phyloP scores from a whole-genome alignment of 257 asterid genomes.

The Scutellaria baicalensis region DNA sequence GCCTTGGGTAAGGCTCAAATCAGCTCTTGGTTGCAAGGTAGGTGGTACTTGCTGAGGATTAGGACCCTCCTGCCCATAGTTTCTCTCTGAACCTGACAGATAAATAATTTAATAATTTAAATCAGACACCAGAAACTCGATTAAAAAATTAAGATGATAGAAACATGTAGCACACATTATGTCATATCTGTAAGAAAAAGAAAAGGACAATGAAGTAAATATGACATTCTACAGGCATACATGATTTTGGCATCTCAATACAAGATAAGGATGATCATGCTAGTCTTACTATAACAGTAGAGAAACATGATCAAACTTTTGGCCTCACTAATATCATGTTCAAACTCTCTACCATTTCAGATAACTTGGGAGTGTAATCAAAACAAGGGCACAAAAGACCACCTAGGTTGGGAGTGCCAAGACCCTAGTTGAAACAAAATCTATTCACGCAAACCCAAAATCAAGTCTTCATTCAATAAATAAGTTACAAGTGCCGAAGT shows the following conservation, averaged over 20 bases:
- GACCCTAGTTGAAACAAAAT: not conserved
- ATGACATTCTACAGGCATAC: not conserved
- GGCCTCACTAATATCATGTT: not conserved
- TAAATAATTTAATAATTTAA: not conserved
- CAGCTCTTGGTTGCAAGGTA: slow-evolving; percentile 36
- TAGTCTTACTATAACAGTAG: not conserved
- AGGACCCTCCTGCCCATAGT: slow-evolving; percentile 19
- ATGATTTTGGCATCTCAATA: not conserved
- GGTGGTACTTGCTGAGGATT: slow-evolving; percentile 38
- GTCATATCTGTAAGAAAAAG: not conserved
- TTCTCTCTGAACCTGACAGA: slow-evolving; percentile 42
- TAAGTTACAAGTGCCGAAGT: slow-evolving; percentile 1
- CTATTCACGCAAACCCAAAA: not conserved
- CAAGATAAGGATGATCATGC: not conserved
- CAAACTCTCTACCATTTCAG: not conserved
- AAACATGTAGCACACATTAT: not conserved
- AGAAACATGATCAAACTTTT: not conserved
- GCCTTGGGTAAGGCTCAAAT: slow-evolving; percentile 39
- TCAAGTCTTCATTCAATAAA: not conserved
- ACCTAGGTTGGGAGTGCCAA: not conserved
- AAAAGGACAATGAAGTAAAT: not conserved
- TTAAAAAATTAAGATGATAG: not conserved
- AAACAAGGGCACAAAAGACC: not conserved
- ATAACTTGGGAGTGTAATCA: not conserved
- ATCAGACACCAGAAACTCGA: not conserved